Conservation (phyloP, 169 alveolate genomes). For the Plasmodium knowlesi region DNA sequence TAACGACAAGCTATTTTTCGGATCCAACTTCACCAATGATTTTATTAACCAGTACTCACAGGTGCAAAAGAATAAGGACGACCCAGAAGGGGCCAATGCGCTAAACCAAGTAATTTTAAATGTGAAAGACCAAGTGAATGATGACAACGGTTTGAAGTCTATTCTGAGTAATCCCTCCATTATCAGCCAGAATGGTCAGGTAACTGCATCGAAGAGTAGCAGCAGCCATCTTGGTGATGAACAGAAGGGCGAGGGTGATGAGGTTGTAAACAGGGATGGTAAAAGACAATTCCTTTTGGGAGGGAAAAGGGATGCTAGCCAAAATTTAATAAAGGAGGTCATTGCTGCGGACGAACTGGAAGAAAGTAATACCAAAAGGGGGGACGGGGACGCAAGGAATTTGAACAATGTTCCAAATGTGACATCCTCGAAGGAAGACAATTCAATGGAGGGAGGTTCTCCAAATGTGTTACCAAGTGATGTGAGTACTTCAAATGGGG, state of each 20-base stretch:
- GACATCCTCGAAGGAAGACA: background rate
- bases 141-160: background rate
- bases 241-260: background rate
- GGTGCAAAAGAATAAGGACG: background rate
- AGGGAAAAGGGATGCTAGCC: background rate
- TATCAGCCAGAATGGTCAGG: background rate
- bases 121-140: conserved; percentile 22
- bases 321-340: background rate
- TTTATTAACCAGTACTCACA: background rate
- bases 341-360: background rate
- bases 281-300: background rate
- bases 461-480: background rate
- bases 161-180: background rate
- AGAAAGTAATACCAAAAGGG: background rate
- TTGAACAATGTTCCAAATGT: background rate
- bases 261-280: background rate
- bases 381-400: background rate
- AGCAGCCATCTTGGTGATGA: background rate
- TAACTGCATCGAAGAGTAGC: background rate
- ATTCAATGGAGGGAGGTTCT: background rate
- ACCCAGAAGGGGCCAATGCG: background rate
- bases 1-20: background rate
- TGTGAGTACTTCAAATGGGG: background rate
- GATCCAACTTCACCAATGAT: background rate
- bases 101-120: conserved; percentile 27